Base-by-base conservation (phyloP, 2,329 filamentous ascomycete genomes). In the Delphinella strobiligena region DNA sequence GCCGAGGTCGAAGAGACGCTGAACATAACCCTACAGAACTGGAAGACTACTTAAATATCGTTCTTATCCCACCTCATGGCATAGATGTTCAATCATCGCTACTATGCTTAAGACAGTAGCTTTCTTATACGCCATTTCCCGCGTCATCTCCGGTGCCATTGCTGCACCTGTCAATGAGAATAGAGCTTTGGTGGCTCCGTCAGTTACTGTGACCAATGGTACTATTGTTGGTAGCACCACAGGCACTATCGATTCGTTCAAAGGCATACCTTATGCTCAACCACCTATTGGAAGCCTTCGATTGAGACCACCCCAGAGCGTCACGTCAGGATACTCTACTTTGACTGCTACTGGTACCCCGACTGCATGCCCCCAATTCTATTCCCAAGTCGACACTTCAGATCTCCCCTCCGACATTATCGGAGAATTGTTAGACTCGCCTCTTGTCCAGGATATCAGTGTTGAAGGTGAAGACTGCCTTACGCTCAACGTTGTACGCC, bases 261-360 rank as follows among this genome's bases (percentile, higher is more conserved):
- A 72, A 40, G 82, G 78, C 16, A 84, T 91, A 41, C 83, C 82
- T 3, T 91, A 78, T 52, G 82, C 82, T 2, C 66, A 83, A 45
- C 71, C 81, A 1, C 83, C 83, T 0, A 67, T 72, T 0, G 81
- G 79, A 0, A 55, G 66, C 3, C 63, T 85, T 17, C 76, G 84
- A 12, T 69, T 91, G 27, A 78, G 72, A 52, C 78, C 80, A 5
- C 84, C 84, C 1, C 69, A 76, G 51, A 64, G 70, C 5, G 61
- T 83, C n/a, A 74, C 67, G 5, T 59, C 63, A 4, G 50, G 67
- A 1, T 58, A 83, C 1, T 81, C 80, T 1, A 77, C 66, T 0
- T 64, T 81, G 29, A 67, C 75, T 30, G 80, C 77, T 0, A 77
- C 72, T 0, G 69, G 68, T 0, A 49, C 58, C 14, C 69, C 78